phyloP scores from a whole-genome alignment of 768 basidiomycete species.

The Mycena vulgaris region DNA sequence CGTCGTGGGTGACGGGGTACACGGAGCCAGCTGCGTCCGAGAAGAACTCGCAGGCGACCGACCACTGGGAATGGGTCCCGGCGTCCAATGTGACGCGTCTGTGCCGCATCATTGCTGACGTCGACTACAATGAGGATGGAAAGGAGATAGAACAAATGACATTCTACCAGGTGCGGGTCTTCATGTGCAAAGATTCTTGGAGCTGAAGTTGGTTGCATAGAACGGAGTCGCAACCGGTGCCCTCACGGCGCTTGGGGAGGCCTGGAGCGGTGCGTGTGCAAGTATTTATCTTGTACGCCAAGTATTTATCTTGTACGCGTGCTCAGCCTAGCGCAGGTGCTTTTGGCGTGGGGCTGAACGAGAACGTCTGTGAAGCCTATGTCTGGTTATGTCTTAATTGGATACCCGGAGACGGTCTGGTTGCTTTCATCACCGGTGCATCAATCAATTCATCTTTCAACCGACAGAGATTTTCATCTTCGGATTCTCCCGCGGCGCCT shows the following conservation, averaged over 20 bases:
- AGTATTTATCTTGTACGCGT: neutral
- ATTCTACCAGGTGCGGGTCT: conserved; percentile 5
- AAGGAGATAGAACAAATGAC: conserved; percentile 4
- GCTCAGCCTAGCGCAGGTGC: neutral
- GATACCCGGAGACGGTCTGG: conserved; percentile 6
- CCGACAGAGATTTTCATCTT: conserved; percentile 3
- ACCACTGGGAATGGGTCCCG: neutral
- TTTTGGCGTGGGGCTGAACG: conserved; percentile 1
- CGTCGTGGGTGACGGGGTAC: too few relatives aligned
- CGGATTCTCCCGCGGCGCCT: conserved; percentile 23
- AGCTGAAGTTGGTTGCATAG: neutral
- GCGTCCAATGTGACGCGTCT: conserved; percentile 8
- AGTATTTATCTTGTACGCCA: neutral
- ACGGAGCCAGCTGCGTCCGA: too few relatives aligned
- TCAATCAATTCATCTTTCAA: neutral
- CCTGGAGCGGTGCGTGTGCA: conserved; percentile 1
- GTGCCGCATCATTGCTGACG: neutral
- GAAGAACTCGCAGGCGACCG: neutral
- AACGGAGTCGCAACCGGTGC: conserved; percentile 8
- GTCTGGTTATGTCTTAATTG: conserved; percentile 4
- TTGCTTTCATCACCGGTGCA: neutral
- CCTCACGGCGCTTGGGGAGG: neutral
- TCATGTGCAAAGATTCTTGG: neutral
- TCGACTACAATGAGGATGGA: neutral
- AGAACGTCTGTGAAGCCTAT: conserved; percentile 9